phyloP scores from a whole-genome alignment of 257 asterid species.

The Solanum lignicaule region DNA sequence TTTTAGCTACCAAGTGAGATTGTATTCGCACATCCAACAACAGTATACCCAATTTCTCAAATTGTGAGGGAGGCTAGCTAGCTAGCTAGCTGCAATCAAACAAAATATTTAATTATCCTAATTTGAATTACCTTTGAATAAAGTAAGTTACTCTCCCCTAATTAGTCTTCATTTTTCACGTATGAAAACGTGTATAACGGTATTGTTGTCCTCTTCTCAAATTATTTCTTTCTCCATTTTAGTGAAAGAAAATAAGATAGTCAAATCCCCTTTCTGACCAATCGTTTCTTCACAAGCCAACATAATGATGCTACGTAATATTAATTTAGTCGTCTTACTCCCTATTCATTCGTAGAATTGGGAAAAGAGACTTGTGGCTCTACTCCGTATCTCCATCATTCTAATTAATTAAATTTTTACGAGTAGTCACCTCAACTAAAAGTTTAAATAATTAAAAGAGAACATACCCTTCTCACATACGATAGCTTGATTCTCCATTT shows the following conservation, averaged over 20 bases:
- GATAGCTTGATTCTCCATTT: not conserved
- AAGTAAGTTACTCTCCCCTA: not conserved
- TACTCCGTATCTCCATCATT: not conserved
- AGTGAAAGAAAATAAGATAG: not conserved
- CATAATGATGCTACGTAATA: not conserved
- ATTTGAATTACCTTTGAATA: not conserved
- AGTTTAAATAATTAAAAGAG: not conserved
- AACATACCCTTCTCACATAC: not conserved
- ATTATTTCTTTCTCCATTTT: not conserved
- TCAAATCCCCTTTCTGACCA: not conserved
- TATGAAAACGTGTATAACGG: not conserved
- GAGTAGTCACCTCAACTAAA: not conserved
- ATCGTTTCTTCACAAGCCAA: not conserved
- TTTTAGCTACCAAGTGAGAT: not conserved
- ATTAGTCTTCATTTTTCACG: not conserved
- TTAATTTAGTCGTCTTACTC: not conserved
- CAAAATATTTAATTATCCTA: not conserved
- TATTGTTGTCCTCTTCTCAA: not conserved
- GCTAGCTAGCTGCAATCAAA: not conserved
- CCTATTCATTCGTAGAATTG: not conserved
- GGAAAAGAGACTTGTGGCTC: not conserved
- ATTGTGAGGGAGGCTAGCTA: not conserved
- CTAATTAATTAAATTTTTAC: not conserved
- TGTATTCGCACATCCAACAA: not conserved
- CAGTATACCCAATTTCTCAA: not conserved